phyloP scores from a whole-genome alignment of 1,284 basidiomycete genomes.

The Cystobasidium pallidum region DNA sequence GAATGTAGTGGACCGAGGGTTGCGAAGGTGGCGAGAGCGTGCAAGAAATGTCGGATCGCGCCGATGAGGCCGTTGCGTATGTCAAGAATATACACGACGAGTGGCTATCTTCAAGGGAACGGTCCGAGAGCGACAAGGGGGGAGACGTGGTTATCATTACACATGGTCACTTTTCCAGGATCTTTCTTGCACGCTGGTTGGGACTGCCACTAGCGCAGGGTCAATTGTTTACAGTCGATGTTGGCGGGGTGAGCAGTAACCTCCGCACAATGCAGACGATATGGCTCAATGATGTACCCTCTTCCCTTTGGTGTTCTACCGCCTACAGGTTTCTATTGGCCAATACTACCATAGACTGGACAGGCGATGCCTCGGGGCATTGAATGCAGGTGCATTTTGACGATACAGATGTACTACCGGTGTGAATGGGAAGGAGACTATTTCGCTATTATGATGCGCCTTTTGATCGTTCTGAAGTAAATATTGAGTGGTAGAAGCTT shows the following conservation, averaged over 20 bases:
- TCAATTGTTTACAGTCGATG: slow-evolving; percentile 51
- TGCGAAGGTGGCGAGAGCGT: slow-evolving; percentile 85
- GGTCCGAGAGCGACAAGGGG: slow-evolving; percentile 48
- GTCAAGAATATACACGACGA: slow-evolving; percentile 39
- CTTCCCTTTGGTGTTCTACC: too few relatives aligned
- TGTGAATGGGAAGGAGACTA: too few relatives aligned
- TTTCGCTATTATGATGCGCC: too few relatives aligned
- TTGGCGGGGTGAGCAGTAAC: slow-evolving; percentile 49
- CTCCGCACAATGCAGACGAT: too few relatives aligned
- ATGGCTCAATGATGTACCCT: too few relatives aligned
- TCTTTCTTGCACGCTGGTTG: slow-evolving; percentile 52
- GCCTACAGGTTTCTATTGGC: slow-evolving; percentile 48
- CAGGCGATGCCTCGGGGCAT: slow-evolving; percentile 46
- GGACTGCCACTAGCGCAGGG: slow-evolving; percentile 49
- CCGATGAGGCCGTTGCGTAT: slow-evolving; percentile 60
- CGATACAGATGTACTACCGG: background rate
- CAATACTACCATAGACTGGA: slow-evolving; percentile 50
- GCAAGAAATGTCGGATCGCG: slow-evolving; percentile 71
- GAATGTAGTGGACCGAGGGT: slow-evolving; percentile 55
- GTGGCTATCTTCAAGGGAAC: slow-evolving; percentile 3
- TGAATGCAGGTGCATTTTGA: slow-evolving; percentile 46
- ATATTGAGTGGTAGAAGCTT: background rate
- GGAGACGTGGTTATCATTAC: slow-evolving; percentile 53
- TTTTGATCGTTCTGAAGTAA: too few relatives aligned
- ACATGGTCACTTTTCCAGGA: slow-evolving; percentile 52